Evolutionary conservation across 768 basidiomycete genomes (phyloP), one percentile per base, ranked within the genome.

Genomic region (Lanmaoa rubissima): DNA sequence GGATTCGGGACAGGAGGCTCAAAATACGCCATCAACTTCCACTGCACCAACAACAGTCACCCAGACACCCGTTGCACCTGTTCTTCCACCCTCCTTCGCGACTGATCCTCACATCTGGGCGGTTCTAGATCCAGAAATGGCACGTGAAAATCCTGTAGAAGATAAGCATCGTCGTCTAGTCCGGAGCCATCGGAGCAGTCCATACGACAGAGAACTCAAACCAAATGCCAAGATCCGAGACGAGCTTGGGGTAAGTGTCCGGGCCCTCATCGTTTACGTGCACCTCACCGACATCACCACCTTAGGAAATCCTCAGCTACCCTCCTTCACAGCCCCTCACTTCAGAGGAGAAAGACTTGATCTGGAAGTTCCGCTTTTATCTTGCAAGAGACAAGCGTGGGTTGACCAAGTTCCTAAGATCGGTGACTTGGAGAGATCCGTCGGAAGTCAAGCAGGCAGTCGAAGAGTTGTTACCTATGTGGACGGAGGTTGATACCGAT

Each of bases 281-380:
- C 35, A 26, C 26, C 9, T 43, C 44, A 7, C 43, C 35, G 21
- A 53, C 21, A 17, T 49, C 32, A 35, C 42, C n/a, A 4, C 45
- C 24, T 0, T 60, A 98, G 94, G 85, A 87, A 59, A 93, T 99
- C 47, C 82, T 99, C 49, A 86, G 86, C 49, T 94, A 98, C 61
- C 87, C 95, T 1, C 97, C 97, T 0, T 95, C 90, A 56, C 91
- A 88, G 57, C 79, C 82, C 11, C 78, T 99, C 9, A 90, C 84
- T 4, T 86, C 93, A 0, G 91, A 94, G 65, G 96, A 98, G 74
- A 97, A 96, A 68, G 96, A 98, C 63, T 77, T 95, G 41, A 87
- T 98, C 39, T 99, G 97, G 97, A 95, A 96, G 71, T 99, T 96
- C 79, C 84, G 97, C n/a, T 99, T 98, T 75, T 98, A 97, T 62